Conservation (phyloP, 306 rosid genomes). For the Notholithocarpus densiflorus region DNA sequence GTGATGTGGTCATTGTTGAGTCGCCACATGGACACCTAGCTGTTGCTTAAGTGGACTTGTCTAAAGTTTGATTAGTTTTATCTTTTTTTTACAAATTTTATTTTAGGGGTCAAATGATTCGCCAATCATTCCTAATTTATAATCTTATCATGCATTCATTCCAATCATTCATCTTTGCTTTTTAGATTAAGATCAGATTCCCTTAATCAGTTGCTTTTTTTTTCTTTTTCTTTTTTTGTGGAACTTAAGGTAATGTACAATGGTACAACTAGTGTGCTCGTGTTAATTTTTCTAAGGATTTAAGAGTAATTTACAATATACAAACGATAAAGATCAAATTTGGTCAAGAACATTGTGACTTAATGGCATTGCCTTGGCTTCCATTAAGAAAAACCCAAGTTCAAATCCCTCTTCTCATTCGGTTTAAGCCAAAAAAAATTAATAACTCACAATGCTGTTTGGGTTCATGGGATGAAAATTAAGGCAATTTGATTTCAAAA, state of each 20-base stretch:
- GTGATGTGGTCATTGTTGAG: constrained; percentile 22
- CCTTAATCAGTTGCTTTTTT: neutral
- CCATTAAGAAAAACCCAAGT: too few relatives aligned
- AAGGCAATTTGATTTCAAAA: neutral
- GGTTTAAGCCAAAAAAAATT: too few relatives aligned
- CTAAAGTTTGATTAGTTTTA: constrained; percentile 1
- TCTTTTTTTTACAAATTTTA: neutral
- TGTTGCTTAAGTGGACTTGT: constrained; percentile 17
- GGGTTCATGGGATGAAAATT: too few relatives aligned
- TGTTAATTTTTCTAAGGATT: neutral
- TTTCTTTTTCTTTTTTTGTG: neutral
- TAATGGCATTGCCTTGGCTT: too few relatives aligned
- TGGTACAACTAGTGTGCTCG: neutral
- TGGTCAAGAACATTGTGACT: too few relatives aligned
- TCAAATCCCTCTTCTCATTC: too few relatives aligned
- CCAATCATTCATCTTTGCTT: neutral
- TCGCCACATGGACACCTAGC: constrained; percentile 22
- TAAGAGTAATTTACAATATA: neutral
- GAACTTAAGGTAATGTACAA: neutral
- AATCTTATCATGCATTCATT: neutral
- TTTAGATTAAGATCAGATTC: neutral
- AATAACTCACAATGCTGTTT: too few relatives aligned
- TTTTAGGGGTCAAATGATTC: neutral
- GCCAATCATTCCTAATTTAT: neutral
- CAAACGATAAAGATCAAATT: too few relatives aligned